Evolutionary conservation across 2,329 filamentous ascomycete species (phyloP).

Genomic region (Colletotrichum camelliae): DNA sequence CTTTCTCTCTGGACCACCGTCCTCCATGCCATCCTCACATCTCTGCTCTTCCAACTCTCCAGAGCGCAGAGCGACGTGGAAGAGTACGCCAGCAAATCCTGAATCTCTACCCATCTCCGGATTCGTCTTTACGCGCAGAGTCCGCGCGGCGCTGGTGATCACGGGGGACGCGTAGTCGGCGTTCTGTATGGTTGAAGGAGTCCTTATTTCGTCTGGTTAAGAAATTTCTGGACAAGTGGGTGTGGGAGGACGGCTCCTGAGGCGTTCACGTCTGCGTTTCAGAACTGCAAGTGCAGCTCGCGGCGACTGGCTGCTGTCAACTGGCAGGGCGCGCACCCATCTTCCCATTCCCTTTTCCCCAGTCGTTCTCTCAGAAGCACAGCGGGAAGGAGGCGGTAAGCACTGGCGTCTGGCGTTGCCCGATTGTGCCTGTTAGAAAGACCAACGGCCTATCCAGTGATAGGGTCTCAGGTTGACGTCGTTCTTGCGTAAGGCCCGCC

Average conservation of each 20-base stretch:
- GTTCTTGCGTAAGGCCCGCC: background rate
- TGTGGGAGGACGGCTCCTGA: background rate
- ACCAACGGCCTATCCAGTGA: background rate
- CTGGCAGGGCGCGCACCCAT: background rate
- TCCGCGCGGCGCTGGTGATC: constrained; percentile 1
- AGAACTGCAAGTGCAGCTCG: constrained; percentile 9
- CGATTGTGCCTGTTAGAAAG: background rate
- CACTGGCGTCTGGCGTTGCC: background rate
- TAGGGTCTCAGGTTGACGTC: background rate
- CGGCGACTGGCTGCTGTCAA: constrained; percentile 5
- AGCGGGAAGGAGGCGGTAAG: background rate
- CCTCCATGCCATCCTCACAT: background rate
- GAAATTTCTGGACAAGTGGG: background rate
- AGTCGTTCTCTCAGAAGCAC: background rate
- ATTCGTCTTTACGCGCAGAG: background rate
- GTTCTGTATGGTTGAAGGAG: background rate
- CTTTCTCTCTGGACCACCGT: background rate
- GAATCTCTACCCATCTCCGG: background rate
- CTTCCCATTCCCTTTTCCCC: background rate
- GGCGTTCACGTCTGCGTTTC: constrained; percentile 21
- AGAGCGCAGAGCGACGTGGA: background rate
- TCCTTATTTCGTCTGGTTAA: background rate
- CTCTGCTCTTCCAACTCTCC: background rate
- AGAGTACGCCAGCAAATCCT: background rate
- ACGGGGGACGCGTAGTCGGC: background rate